Percentiles rank a stretch among this genome's conserved stretches.
These are phyloP conservation scores for Volvox reticuliferus DNA, from an alignment of 139 green algal genomes.

Conservation along the genomic window DNA sequence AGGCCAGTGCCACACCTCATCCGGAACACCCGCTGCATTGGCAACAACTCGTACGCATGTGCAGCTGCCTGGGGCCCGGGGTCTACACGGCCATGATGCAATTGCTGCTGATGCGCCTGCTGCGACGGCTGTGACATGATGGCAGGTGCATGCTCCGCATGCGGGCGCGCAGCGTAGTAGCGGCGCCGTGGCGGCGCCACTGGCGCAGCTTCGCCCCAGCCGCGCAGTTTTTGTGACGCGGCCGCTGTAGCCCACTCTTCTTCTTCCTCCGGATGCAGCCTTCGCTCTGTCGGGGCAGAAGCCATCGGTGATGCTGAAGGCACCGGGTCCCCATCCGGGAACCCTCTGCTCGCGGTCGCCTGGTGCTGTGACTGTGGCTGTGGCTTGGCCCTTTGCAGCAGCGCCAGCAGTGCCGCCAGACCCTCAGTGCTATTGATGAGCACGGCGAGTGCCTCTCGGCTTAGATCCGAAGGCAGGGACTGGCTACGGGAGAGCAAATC, in stretches of 20 bases:
- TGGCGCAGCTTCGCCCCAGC: no score
- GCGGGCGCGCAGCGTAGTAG: no score
- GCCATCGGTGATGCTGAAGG: background rate
- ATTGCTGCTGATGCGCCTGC: no score
- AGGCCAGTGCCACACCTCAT: no score
- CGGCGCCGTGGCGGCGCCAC: no score
- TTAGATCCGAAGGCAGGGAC: background rate
- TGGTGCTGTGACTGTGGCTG: background rate
- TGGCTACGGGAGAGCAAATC: background rate
- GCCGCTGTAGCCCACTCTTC: background rate
- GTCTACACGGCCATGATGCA: no score
- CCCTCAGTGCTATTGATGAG: background rate
- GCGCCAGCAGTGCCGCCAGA: background rate
- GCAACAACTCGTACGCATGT: no score
- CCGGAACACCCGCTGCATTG: no score
- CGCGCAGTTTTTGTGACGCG: no score
- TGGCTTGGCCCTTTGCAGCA: background rate
- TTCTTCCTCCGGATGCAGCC: background rate
- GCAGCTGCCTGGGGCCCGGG: no score
- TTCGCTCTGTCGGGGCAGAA: background rate
- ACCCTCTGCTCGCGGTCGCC: background rate
- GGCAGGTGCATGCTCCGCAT: no score
- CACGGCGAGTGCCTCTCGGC: background rate
- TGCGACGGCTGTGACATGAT: no score
- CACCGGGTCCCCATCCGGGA: background rate